These are phyloP conservation scores for Mycena pura DNA, from an alignment of 768 basidiomycete genomes.

Conservation along the genomic window DNA sequence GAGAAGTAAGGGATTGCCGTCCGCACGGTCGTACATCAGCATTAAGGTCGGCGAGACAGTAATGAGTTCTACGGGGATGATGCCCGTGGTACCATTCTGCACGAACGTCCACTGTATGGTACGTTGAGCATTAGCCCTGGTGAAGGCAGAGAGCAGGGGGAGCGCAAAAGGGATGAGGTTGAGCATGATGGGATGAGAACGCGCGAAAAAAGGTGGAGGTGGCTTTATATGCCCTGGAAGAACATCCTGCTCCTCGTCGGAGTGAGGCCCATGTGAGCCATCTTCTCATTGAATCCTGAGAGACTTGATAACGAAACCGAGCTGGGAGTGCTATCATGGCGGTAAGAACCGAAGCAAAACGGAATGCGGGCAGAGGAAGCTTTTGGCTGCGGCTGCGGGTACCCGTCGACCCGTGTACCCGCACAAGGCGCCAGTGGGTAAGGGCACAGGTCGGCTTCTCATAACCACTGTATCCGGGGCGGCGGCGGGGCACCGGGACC, in stretches of 20 bases:
- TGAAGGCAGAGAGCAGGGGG: slow-evolving; percentile 4
- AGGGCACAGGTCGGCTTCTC: no score
- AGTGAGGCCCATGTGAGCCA: background rate
- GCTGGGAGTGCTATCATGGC: no score
- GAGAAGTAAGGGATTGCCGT: slow-evolving; percentile 27
- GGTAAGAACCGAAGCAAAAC: no score
- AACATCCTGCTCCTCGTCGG: background rate
- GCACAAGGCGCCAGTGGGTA: no score
- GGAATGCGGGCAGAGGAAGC: no score
- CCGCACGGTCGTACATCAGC: slow-evolving; percentile 30
- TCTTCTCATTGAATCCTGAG: background rate
- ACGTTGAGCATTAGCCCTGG: slow-evolving; percentile 14
- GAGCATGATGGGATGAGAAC: slow-evolving; percentile 10
- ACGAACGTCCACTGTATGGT: slow-evolving; percentile 29
- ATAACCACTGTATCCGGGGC: no score
- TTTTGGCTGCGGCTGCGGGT: no score
- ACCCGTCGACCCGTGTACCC: no score
- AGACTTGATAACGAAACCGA: background rate
- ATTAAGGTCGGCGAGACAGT: slow-evolving; percentile 29
- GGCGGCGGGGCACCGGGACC: no score
- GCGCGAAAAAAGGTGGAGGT: background rate
- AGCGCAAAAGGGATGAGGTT: no score
- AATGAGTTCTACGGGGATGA: slow-evolving; percentile 29
- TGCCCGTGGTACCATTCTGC: slow-evolving; percentile 28
- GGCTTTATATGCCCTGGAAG: slow-evolving; percentile 9